Percentiles rank a stretch among this genome's conserved stretches.
Evolutionary conservation across 2,329 filamentous ascomycete genomes (phyloP).

Genomic region (Curvularia sp.): DNA sequence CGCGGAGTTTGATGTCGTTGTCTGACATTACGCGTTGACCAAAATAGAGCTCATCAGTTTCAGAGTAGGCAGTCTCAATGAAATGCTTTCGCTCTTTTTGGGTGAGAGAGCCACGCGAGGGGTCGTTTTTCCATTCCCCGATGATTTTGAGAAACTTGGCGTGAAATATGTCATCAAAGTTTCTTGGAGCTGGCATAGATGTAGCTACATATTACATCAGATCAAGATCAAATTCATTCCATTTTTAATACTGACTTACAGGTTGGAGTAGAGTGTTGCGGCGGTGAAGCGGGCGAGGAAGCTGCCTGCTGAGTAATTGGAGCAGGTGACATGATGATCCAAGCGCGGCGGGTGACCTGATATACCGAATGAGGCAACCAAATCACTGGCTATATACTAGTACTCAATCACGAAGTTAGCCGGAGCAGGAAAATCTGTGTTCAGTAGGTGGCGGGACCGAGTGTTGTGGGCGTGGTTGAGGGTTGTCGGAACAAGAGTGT

Average conservation of each 20-base stretch:
- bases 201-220: conserved; percentile 18
- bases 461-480: conserved; percentile 34
- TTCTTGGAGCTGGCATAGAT: conserved; percentile 24
- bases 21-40: conserved; percentile 38
- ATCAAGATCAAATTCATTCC: neutral
- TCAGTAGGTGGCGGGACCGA: conserved; percentile 25
- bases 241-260: conserved; percentile 17
- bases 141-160: conserved; percentile 46
- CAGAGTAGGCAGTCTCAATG: conserved; percentile 41
- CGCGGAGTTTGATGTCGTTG: conserved; percentile 45
- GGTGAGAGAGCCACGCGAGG: conserved; percentile 37
- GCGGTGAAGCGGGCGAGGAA: conserved; percentile 31
- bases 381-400: conserved; percentile 6
- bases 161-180: conserved; percentile 48
- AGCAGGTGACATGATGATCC: conserved; percentile 45
- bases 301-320: conserved; percentile 33
- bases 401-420: conserved; percentile 4
- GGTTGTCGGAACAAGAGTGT: conserved; percentile 35
- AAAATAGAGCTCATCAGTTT: conserved; percentile 43
- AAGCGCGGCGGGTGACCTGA: conserved; percentile 35
- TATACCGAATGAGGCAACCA: conserved; percentile 28
- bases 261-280: conserved; percentile 23
- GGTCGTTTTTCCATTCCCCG: conserved; percentile 41
- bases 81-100: conserved; percentile 44
- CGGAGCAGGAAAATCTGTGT: conserved; percentile 37